Evolutionary conservation across 2,329 filamentous ascomycete genomes (phyloP).

Genomic region (Ophioceras dolichostomum): DNA sequence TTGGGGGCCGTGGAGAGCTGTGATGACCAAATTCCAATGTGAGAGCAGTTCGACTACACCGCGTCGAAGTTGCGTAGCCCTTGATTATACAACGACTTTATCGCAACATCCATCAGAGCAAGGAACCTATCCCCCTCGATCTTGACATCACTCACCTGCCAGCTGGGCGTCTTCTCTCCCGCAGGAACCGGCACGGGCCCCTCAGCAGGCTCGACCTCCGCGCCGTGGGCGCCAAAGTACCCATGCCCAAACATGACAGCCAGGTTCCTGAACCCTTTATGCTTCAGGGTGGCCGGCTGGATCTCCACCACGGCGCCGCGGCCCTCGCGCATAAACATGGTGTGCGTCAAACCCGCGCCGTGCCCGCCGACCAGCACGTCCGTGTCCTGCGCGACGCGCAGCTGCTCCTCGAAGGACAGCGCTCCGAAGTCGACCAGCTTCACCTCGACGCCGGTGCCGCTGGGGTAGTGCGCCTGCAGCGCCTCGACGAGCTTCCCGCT

Average conservation of each 20-base stretch:
- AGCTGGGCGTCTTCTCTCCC: no score
- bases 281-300: conserved; percentile 18
- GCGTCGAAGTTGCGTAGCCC: no score
- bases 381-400: conserved; percentile 19
- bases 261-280: conserved; percentile 28
- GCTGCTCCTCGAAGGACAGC: conserved; percentile 23
- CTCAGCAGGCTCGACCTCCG: no score
- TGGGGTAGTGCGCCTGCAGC: conserved; percentile 9
- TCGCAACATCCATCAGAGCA: no score
- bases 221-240: no score
- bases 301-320: conserved; percentile 27
- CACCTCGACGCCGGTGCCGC: conserved; percentile 15
- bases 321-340: conserved; percentile 23
- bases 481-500: conserved; percentile 14
- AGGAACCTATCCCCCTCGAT: no score
- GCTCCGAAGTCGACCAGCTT: conserved; percentile 22
- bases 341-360: conserved; percentile 28
- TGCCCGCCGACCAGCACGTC: conserved; percentile 30
- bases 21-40: no score
- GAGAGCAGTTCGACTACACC: no score
- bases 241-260: conserved; percentile 21
- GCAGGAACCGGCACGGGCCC: no score
- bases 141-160: no score
- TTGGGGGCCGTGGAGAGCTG: no score
- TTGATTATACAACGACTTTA: no score